Evolutionary conservation across 306 rosid genomes (phyloP).

Genomic region (Citrullus colocynthis): DNA sequence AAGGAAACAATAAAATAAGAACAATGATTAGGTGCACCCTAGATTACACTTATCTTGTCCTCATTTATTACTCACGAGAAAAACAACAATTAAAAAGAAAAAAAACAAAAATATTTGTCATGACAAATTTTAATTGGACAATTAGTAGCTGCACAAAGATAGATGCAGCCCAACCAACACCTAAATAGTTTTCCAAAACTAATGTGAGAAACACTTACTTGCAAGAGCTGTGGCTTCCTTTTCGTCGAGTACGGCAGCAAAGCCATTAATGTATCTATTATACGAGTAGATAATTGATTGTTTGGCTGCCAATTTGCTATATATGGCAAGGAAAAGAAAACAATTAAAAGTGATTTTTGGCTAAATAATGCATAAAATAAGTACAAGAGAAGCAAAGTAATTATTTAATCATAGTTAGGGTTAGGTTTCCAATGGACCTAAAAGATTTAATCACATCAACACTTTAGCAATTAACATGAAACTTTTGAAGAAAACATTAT

Average conservation of each 20-base stretch:
- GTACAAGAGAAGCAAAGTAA: not conserved
- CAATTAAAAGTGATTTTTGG: not conserved
- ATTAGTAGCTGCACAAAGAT: too few relatives aligned
- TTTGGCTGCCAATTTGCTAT: conserved; percentile 33
- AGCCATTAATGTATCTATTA: conserved; percentile 44
- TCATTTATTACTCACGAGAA: too few relatives aligned
- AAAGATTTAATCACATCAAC: too few relatives aligned
- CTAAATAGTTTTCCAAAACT: not conserved
- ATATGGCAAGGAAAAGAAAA: not conserved
- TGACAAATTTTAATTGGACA: too few relatives aligned
- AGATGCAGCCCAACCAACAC: too few relatives aligned
- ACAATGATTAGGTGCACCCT: too few relatives aligned
- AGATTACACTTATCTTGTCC: too few relatives aligned
- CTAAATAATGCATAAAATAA: not conserved
- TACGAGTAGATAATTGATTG: conserved; percentile 60
- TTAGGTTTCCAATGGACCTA: too few relatives aligned
- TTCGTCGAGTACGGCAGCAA: conserved; percentile 60
- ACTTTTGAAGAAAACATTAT: not conserved
- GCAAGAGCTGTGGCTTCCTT: conserved; percentile 29
- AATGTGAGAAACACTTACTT: conserved; percentile 16
- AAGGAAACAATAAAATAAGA: too few relatives aligned
- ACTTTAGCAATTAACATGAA: not conserved
- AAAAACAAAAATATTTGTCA: too few relatives aligned
- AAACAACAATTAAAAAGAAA: too few relatives aligned
- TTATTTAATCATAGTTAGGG: too few relatives aligned